Evolutionary conservation across 2,329 filamentous ascomycete genomes (phyloP).

Genomic region (Aspergillus fumigatus): DNA sequence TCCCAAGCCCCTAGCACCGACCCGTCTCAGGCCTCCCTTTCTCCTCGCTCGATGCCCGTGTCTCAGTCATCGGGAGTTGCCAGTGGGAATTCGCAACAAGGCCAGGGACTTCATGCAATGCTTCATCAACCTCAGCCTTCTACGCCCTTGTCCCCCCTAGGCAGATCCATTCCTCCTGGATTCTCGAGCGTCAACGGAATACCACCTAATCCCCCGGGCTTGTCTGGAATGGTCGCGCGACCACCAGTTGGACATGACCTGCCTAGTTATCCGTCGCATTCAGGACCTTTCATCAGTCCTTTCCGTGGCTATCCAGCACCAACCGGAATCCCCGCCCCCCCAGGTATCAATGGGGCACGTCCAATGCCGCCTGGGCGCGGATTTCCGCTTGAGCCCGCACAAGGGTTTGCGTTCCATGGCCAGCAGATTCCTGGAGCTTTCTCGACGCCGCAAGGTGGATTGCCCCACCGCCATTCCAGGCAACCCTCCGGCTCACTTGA

Average conservation of each 20-base stretch:
- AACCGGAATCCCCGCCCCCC: slow-evolving; percentile 52
- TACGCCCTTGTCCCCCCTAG: slow-evolving; percentile 62
- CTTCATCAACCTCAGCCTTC: slow-evolving; percentile 56
- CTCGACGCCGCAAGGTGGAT: slow-evolving; percentile 33
- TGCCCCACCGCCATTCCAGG: slow-evolving; percentile 62
- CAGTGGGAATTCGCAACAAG: slow-evolving; percentile 60
- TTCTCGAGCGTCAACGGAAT: slow-evolving; percentile 50
- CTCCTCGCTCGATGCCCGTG: slow-evolving; percentile 58
- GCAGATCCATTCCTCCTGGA: slow-evolving; percentile 52
- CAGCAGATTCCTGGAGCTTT: slow-evolving; percentile 38
- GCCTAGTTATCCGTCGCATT: slow-evolving; percentile 51
- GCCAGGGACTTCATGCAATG: slow-evolving; percentile 46
- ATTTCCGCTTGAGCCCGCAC: slow-evolving; percentile 47
- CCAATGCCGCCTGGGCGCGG: slow-evolving; percentile 55
- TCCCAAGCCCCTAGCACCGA: slow-evolving; percentile 45
- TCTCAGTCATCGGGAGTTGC: slow-evolving; percentile 62
- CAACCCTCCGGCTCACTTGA: slow-evolving; percentile 66
- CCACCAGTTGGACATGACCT: slow-evolving; percentile 48
- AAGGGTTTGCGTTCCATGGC: slow-evolving; percentile 38
- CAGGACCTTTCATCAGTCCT: slow-evolving; percentile 49
- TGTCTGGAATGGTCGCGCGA: slow-evolving; percentile 51
- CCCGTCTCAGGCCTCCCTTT: slow-evolving; percentile 60
- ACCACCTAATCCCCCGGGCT: slow-evolving; percentile 52
- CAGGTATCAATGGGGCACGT: slow-evolving; percentile 57
- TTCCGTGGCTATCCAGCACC: slow-evolving; percentile 51